Evolutionary conservation across 2,329 filamentous ascomycete genomes (phyloP), one percentile per base, ranked within the genome.

Genomic region (Mycocentrospora acerina): DNA sequence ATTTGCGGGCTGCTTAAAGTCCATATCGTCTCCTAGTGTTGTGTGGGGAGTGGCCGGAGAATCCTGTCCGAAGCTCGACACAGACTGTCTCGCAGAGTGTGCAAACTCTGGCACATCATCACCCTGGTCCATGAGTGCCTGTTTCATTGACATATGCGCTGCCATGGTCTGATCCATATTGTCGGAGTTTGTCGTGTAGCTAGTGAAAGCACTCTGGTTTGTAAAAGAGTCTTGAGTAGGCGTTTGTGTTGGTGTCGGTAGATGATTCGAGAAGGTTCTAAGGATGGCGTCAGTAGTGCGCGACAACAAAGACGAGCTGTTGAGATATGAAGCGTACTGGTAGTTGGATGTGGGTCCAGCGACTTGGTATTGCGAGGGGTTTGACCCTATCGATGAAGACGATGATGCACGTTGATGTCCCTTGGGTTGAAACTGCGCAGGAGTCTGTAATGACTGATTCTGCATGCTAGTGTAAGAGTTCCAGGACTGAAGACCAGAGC

Each of bases 31-130:
- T 24, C 68, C 66, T 38, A 78, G 73, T 36, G 67, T 71, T 17
- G 71, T 78, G 51, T 78, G 76, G n/a, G 80, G 79, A 37, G 80
- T 83, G 29, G 78, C 76, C 8, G 79, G 80, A 22, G 79, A 82
- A 53, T 81, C 77, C 51, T 78, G 77, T 51, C 78, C 80, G 62
- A 77, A 71, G 40, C 76, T 82, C 3, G 80, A 82, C 42, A 81
- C 79, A 3, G 79, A 82, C 39, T 76, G 74, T 37, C 77, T 69
- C 29, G 76, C 75, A 24, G 79, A 72, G 29, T 77, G 75, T 37
- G 74, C 72, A 51, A 79, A 73, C 36, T 73, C 75, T 28, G 74
- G 69, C 24, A 71, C 56, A 33, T 75, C 72, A 22, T 78, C 76
- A 37, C 78, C 76, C 29, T 57, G 68, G 40, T 75, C 78, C 68